Evolutionary conservation across 2,329 filamentous ascomycete genomes (phyloP), one percentile per base, ranked within the genome.

Genomic region (Hymenotorrendiella dingleyae): DNA sequence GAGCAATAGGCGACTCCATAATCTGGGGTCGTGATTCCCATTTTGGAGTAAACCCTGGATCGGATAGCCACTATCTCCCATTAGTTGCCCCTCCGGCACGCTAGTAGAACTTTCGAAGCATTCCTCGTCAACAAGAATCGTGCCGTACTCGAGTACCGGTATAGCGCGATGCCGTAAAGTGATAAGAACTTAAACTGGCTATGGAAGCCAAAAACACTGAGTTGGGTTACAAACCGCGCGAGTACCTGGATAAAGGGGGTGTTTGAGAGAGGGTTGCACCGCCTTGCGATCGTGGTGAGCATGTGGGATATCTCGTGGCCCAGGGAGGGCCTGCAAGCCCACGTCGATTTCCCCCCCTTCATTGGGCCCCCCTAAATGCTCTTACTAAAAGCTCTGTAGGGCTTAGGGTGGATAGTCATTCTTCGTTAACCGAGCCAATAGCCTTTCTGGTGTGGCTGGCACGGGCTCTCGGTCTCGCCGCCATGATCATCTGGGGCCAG

Each of bases 131-230:
- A n/a, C n/a, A n/a, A n/a, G n/a, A n/a, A n/a, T n/a, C n/a, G n/a
- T n/a, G n/a, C n/a, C n/a, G n/a, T n/a, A n/a, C n/a, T n/a, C n/a
- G n/a, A n/a, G n/a, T n/a, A n/a, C n/a, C n/a, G n/a, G n/a, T n/a
- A n/a, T n/a, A n/a, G n/a, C n/a, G n/a, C n/a, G n/a, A 34, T 22
- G 17, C 22, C 19, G 34, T 42, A 37, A 34, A 21, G 29, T 28
- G 6, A 35, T 38, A 44, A 45, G 45, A 47, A 50, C 42, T 43
- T 45, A 45, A 47, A 47, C 38, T 29, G 33, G 36, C n/a, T 17
- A 29, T 12, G 38, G 28, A 39, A 37, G 33, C 22, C 40, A 36
- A 30, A 30, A 42, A 28, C 21, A 19, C 33, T 37, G 16, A 10
- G 17, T 36, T 26, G 9, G 21, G 34, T 7, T 17, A 23, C 23